Percentiles rank a stretch among this genome's conserved stretches.
Evolutionary conservation across 805 yeast genomes (phyloP).

Genomic region (Wickerhamiella lipophila): DNA sequence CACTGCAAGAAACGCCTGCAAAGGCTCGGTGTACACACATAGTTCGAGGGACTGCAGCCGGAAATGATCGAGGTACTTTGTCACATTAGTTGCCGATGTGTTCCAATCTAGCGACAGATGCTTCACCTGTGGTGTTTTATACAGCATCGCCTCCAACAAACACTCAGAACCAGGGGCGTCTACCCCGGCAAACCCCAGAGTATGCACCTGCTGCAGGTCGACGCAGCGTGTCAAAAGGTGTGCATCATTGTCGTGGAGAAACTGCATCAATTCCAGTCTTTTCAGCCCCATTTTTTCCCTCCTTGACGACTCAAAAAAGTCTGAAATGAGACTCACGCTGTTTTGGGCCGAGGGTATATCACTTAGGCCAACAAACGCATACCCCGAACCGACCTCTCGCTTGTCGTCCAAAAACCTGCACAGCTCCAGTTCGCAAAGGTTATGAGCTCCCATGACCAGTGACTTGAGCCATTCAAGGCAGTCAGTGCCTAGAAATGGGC

Average conservation of each 20-base stretch:
- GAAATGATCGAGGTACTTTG: constrained; percentile 12
- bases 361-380: constrained; percentile 22
- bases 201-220: constrained; percentile 15
- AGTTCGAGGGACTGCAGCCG: constrained; percentile 13
- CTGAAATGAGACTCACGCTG: constrained; percentile 3
- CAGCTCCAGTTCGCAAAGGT: constrained; percentile 18
- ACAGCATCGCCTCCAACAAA: constrained; percentile 11
- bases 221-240: constrained; percentile 2
- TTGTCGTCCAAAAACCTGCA: constrained; percentile 19
- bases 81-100: constrained; percentile 10
- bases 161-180: constrained; percentile 16
- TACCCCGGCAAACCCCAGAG: constrained; percentile 13
- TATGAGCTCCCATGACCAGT: constrained; percentile 1
- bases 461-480: constrained; percentile 19
- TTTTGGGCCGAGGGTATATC: constrained; percentile 9
- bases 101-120: constrained; percentile 16
- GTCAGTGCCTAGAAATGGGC: constrained; percentile 21
- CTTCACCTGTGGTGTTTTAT: constrained; percentile 12
- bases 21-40: constrained; percentile 13
- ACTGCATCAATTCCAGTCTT: constrained; percentile 14
- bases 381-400: constrained; percentile 23
- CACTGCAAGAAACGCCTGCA: not conserved
- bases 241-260: constrained; percentile 9
- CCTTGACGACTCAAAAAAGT: constrained; percentile 4
- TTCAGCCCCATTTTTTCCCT: constrained; percentile 9